phyloP scores from a whole-genome alignment of 169 alveolate genomes.

The Plasmodium malariae region DNA sequence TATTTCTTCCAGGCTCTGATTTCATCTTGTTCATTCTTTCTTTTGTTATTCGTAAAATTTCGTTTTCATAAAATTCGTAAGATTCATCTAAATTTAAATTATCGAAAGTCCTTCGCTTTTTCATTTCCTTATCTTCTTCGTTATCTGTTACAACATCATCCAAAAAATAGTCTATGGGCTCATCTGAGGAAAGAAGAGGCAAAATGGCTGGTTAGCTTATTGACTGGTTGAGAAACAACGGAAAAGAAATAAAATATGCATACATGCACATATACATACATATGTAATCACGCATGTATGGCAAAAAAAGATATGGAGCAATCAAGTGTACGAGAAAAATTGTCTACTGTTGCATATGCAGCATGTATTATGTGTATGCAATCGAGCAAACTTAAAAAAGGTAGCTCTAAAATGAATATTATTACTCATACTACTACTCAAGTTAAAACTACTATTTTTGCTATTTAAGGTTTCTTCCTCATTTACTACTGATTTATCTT shows the following conservation, averaged over 20 bases:
- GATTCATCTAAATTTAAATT: conserved; percentile 48
- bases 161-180: conserved; percentile 55
- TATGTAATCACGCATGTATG: not conserved
- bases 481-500: conserved; percentile 18
- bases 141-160: conserved; percentile 53
- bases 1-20: conserved; percentile 64
- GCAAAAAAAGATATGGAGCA: not conserved
- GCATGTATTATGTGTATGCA: too few species aligned
- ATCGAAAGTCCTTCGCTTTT: conserved; percentile 44
- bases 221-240: not conserved
- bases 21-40: conserved; percentile 72
- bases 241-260: not conserved
- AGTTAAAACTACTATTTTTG: conserved; percentile 24
- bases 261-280: not conserved
- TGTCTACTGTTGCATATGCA: too few species aligned
- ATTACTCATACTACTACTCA: conserved; percentile 49
- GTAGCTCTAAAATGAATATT: too few species aligned
- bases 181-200: conserved; percentile 13
- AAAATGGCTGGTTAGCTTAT: not conserved
- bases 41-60: conserved; percentile 46
- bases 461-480: conserved; percentile 4
- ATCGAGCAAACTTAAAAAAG: too few species aligned
- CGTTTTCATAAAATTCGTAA: conserved; percentile 64
- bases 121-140: conserved; percentile 53
- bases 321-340: too few species aligned